Percentiles rank a stretch among this genome's conserved stretches.
phyloP scores from a whole-genome alignment of 805 yeast species.

The Blastobotrys robertii region DNA sequence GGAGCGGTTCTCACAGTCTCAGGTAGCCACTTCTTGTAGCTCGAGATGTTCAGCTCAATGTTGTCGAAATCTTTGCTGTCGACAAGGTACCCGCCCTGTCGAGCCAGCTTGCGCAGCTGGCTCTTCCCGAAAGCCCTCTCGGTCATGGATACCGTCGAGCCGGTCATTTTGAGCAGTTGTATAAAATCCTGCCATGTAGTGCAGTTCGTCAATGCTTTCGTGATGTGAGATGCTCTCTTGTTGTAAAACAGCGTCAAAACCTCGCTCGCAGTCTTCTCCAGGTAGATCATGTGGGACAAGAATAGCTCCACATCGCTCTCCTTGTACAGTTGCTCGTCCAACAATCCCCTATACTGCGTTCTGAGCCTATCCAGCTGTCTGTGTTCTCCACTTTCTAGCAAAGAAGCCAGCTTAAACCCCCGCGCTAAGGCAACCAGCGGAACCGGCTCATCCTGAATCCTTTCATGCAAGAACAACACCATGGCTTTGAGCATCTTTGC shows the following conservation, averaged over 20 bases:
- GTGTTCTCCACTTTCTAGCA: neutral
- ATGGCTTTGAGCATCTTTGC: neutral
- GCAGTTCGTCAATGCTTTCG: neutral
- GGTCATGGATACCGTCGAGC: slow-evolving; percentile 7
- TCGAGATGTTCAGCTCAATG: slow-evolving; percentile 8
- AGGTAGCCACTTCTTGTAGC: slow-evolving; percentile 13
- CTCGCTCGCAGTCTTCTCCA: slow-evolving; percentile 10
- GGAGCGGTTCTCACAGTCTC: slow-evolving; percentile 5
- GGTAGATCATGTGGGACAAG: slow-evolving; percentile 15
- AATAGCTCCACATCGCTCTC: slow-evolving; percentile 13
- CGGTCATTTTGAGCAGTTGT: slow-evolving; percentile 6
- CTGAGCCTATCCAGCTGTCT: neutral
- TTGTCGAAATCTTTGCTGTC: slow-evolving; percentile 11
- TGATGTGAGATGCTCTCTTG: neutral
- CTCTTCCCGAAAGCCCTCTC: slow-evolving; percentile 12
- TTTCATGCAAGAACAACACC: neutral
- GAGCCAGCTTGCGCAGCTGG: slow-evolving; percentile 9
- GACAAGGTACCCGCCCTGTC: slow-evolving; percentile 12
- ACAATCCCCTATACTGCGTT: neutral
- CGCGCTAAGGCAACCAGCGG: neutral
- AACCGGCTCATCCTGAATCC: neutral
- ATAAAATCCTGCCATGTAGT: slow-evolving; percentile 5
- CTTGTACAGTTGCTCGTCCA: slow-evolving; percentile 1
- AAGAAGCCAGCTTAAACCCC: neutral
- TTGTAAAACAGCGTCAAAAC: slow-evolving; percentile 10